Conservation (phyloP, 1,284 basidiomycete species). For the Xerocomus alliaceus region DNA sequence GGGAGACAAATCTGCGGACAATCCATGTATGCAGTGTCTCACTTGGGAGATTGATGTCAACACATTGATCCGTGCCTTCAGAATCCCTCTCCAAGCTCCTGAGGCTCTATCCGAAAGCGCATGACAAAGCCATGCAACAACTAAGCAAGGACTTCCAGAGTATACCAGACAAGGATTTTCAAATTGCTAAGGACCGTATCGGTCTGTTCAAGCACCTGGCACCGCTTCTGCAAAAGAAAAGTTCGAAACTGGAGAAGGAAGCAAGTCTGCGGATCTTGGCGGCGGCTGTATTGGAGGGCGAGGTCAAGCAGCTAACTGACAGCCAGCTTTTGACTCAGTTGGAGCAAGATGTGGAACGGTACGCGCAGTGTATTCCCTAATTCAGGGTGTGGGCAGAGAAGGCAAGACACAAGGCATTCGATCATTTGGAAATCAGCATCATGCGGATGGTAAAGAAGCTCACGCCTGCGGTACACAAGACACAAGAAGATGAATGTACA, state of each 20-base stretch:
- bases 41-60: no score
- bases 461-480: constrained; percentile 1
- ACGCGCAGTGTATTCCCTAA: neutral
- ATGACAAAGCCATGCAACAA: constrained; percentile 11
- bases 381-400: neutral
- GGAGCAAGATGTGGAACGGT: neutral
- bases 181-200: neutral
- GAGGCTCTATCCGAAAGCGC: constrained; percentile 27
- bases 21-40: constrained; percentile 13
- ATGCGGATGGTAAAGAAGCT: constrained; percentile 8
- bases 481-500: constrained; percentile 2
- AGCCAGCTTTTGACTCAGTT: constrained; percentile 15
- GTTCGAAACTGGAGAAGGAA: constrained; percentile 5
- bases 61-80: constrained; percentile 2
- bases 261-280: constrained; percentile 18
- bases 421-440: constrained; percentile 10
- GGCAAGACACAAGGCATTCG: constrained; percentile 10
- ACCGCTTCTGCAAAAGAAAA: neutral
- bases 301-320: constrained; percentile 11
- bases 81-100: constrained; percentile 22
- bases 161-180: neutral
- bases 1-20: neutral
- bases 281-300: neutral
- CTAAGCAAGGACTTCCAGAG: neutral
- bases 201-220: constrained; percentile 23